Evolutionary conservation across 176 grass and related monocot genomes (phyloP), one percentile per base, ranked within the genome.

Genomic region (Aegilops bicornis): DNA sequence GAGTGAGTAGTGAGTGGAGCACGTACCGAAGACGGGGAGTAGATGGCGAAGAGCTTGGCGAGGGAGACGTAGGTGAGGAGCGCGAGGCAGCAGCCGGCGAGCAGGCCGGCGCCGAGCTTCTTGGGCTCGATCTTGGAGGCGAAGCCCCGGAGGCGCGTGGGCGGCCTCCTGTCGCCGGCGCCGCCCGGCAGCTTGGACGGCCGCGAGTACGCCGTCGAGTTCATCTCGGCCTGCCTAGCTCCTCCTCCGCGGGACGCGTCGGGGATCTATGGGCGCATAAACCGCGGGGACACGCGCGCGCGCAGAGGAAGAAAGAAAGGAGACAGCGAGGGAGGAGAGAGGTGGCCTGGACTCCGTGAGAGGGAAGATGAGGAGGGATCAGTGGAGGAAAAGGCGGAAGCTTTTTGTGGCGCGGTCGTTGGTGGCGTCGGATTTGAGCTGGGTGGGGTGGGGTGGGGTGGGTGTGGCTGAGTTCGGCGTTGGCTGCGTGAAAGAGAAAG

Each of bases 21-120:
- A 69, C 70, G 15, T 22, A 90, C 93, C 87, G 54, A 95, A 90
- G 5, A 92, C 93, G 11, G 93, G 16, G 93, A 95, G 83, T 95
- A 92, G 85, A 95, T 92, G 7, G 93, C 90, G 88, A 95, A 95
- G 70, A 95, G 77, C 85, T 92, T 95, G 73, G 73, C 73, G 43
- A 76, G 73, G 73, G 73, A 76, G 73, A 76, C 73, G 73, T 76
- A 76, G 73, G 73, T 76, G 25, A 76, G 73, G 73, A 76, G 73
- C 24, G 73, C 73, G 43, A 76, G 73, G 73, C 73, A 76, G 14
- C 73, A 27, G 6, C 73, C 73, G 15, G 73, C 73, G 24, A 76
- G 73, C 25, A 76, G 73, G 71, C 93, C 93, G 17, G 86, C 59
- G 24, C 93, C 93, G 68, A 95, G 87, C 81, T 95, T 95, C 84